Base-by-base conservation (phyloP, 2,329 filamentous ascomycete species). In the Arthrobotrys sinensis region DNA sequence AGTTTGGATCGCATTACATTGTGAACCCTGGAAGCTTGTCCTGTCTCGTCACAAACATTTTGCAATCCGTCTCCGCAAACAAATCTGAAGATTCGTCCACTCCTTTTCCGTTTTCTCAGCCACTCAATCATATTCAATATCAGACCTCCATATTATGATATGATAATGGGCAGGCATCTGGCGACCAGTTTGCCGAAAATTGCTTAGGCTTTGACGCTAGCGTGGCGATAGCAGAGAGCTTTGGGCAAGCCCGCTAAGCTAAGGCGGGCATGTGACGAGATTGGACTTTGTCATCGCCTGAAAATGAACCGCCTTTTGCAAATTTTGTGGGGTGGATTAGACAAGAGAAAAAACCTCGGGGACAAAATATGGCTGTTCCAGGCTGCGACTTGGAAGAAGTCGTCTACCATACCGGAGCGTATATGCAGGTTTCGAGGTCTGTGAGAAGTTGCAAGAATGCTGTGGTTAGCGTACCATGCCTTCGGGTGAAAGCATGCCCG, bases 131-230 rank as follows among this genome's bases (percentile, higher is more conserved):
- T 40, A 43, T 34, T 53, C 48, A 67, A 63, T 70, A 70, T 40
- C 45, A 55, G 36, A 45, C 38, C 34, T 32, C 46, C 50, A 65
- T 71, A 64, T 65, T 19, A 72, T 72, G 69, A 60, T 55, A 62
- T 57, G 60, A 65, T 55, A 55, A 63, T 73, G 36, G 19, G 43
- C 64, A 60, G 55, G 55, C 55, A 60, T 60, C 36, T 52, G 43
- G 70, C 62, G 38, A 67, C 66, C 60, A 67, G 55, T 73, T 65
- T 62, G 69, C 62, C 69, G 60, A 66, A 73, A 73, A 45, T 24
- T 73, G 69, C 69, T 73, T 73, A 70, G 62, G 50, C 67, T 46
- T 71, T 48, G 34, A 46, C 43, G 46, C 40, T 52, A 57, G 69
- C 69, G 48, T 65, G 60, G 57, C 36, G 57, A 53, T 62, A 50